Conservation (phyloP, 225 moss, liverwort and hornwort species). For the Pseudisothecium myosuroides region DNA sequence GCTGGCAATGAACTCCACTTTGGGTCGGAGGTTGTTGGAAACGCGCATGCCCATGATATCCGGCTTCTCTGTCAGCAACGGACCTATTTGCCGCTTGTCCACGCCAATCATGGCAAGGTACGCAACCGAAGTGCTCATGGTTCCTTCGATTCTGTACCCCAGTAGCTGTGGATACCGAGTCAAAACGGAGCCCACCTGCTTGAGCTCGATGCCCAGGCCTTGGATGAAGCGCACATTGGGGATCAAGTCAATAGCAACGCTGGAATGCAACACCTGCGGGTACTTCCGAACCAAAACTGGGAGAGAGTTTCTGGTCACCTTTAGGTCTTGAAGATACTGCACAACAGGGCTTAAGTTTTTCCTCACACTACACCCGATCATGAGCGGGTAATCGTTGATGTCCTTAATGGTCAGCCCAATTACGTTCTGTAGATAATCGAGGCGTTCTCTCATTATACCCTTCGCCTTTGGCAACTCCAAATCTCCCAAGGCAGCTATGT, state of each 20-base stretch:
- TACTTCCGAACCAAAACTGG: constrained; percentile 74
- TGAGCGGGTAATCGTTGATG: constrained; percentile 80
- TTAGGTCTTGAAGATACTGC: constrained; percentile 62
- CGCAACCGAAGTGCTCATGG: constrained; percentile 97
- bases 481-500: constrained; percentile 35
- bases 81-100: constrained; percentile 72
- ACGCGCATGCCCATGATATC: constrained; percentile 98
- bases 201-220: constrained; percentile 77
- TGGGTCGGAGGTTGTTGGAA: constrained; percentile 74
- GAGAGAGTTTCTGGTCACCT: constrained; percentile 60
- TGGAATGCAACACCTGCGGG: constrained; percentile 82
- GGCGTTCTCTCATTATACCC: constrained; percentile 58
- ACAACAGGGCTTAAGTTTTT: constrained; percentile 92
- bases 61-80: constrained; percentile 82
- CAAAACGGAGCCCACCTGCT: constrained; percentile 70
- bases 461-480: constrained; percentile 65
- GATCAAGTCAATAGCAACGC: constrained; percentile 79
- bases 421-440: constrained; percentile 54
- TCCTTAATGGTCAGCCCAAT: constrained; percentile 70
- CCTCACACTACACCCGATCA: constrained; percentile 96
- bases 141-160: constrained; percentile 90
- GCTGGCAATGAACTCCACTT: constrained; percentile 66
- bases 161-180: constrained; percentile 79
- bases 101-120: constrained; percentile 90
- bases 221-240: constrained; percentile 72